These are phyloP conservation scores for Stemphylium lycopersici DNA, from an alignment of 2,329 filamentous ascomycete species.

Conservation along the genomic window DNA sequence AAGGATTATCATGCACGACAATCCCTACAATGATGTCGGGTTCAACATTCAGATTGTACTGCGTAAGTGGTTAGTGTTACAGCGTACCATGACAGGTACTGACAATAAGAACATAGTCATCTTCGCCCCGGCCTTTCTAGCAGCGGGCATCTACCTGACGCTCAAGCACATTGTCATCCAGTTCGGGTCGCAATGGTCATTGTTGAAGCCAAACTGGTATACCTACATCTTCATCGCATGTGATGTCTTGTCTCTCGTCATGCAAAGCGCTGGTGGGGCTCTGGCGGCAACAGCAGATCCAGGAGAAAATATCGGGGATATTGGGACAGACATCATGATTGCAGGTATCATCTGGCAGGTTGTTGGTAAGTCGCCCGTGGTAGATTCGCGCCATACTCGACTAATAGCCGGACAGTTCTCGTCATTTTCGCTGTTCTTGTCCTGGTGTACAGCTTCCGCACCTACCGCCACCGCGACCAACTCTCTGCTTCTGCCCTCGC, in stretches of 20 bases:
- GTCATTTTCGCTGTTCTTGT: conserved; percentile 54
- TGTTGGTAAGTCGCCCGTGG: conserved; percentile 48
- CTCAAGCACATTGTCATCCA: conserved; percentile 61
- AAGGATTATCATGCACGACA: conserved; percentile 58
- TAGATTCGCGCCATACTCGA: not conserved
- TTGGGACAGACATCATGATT: conserved; percentile 62
- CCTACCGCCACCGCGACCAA: conserved; percentile 22
- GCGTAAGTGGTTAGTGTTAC: conserved; percentile 9
- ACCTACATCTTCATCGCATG: conserved; percentile 65
- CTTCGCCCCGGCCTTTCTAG: conserved; percentile 63
- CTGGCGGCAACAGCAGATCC: conserved; percentile 58
- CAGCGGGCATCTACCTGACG: conserved; percentile 61
- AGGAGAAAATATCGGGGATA: conserved; percentile 42
- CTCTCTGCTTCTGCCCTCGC: conserved; percentile 16
- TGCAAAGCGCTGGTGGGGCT: conserved; percentile 63
- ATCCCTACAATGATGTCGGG: conserved; percentile 57
- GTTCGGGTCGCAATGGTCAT: conserved; percentile 51
- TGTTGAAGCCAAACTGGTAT: conserved; percentile 50
- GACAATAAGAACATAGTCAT: conserved; percentile 46
- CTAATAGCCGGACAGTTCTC: conserved; percentile 30
- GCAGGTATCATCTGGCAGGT: conserved; percentile 64
- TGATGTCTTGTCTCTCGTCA: conserved; percentile 61
- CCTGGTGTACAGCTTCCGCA: conserved; percentile 40
- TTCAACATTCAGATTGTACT: conserved; percentile 61
- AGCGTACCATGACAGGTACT: not conserved